Evolutionary conservation across 129 eudicot genomes (phyloP), one percentile per base, ranked within the genome.

Genomic region (Oenanthe sinensis): DNA sequence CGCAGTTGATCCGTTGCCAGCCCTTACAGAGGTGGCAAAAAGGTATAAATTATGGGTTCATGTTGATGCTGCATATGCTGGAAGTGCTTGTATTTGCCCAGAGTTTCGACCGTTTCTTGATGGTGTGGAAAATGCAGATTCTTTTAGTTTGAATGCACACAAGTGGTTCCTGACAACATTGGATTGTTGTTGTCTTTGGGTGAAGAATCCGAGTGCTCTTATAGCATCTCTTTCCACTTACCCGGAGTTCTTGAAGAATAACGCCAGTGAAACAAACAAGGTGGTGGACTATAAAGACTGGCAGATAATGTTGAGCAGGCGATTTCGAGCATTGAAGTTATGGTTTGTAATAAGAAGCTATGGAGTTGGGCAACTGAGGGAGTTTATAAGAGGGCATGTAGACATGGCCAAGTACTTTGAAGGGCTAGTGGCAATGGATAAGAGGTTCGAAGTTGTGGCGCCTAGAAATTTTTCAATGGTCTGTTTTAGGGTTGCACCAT

Each of bases 201-300:
- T 83, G 50, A 60, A 74, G 70, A 14, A 83, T 63, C 82, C 79
- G 5, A 65, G 39, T 7, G 43, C 30, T 22, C 76, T 83, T 6
- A 43, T 78, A 40, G 44, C 33, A 6, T 70, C 75, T 1, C 82
- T 78, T 0, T 55, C 75, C 33, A 72, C 82, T 0, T 62, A 83
- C 33, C 82, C 85, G n/a, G 85, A 83, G 71, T 43, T 55, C 70
- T 48, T 83, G 63, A 78, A 40, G 42, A 83, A 83, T 45, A 47
- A 60, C n/a, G 77, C 62, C 0, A 79, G 75, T 5, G 82, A 78
- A 3, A 17, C 75, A 30, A 68, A 83, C 43, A 45, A 75, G 13
- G 85, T 83, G 39, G 82, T 82, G 24, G 85, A 82, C 70, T 82
- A 82, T 44, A 82, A 82, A 40, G 85, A 78, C 73, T 73, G 85